Evolutionary conservation across 768 basidiomycete genomes (phyloP).

Genomic region (Lentinula guzmanii): DNA sequence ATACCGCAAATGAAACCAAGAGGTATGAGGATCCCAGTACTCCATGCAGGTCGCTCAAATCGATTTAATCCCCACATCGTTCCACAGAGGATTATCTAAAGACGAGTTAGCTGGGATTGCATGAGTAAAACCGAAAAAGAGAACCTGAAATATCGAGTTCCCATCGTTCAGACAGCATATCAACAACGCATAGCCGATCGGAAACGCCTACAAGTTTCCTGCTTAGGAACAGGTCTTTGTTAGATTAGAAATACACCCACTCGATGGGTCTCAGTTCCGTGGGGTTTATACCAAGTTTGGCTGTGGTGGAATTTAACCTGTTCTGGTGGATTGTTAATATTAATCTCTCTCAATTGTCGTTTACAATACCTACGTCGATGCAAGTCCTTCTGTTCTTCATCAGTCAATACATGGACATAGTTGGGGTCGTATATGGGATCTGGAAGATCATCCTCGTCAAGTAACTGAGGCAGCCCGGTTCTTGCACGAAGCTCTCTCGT

Average conservation of each 20-base stretch:
- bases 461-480: slow-evolving; percentile 61
- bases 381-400: slow-evolving; percentile 56
- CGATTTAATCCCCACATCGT: slow-evolving; percentile 80
- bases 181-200: slow-evolving; percentile 52
- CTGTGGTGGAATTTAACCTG: slow-evolving; percentile 63
- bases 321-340: slow-evolving; percentile 29
- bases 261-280: slow-evolving; percentile 76
- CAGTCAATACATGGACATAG: slow-evolving; percentile 65
- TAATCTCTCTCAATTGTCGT: neutral
- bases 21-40: slow-evolving; percentile 64
- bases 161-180: slow-evolving; percentile 71
- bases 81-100: slow-evolving; percentile 58
- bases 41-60: slow-evolving; percentile 67
- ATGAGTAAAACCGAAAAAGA: neutral
- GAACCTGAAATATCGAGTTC: slow-evolving; percentile 78
- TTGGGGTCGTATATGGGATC: slow-evolving; percentile 70
- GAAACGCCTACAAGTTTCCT: slow-evolving; percentile 30
- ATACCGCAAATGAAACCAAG: slow-evolving; percentile 75
- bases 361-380: slow-evolving; percentile 47
- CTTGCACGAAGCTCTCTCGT: slow-evolving; percentile 53
- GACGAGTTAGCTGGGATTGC: neutral
- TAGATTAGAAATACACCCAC: slow-evolving; percentile 27
- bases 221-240: neutral
- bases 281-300: slow-evolving; percentile 84
- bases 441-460: slow-evolving; percentile 74